Evolutionary conservation across 176 grass and related monocot species (phyloP), one percentile per base, ranked within the genome.

Genomic region (Avena sativa): DNA sequence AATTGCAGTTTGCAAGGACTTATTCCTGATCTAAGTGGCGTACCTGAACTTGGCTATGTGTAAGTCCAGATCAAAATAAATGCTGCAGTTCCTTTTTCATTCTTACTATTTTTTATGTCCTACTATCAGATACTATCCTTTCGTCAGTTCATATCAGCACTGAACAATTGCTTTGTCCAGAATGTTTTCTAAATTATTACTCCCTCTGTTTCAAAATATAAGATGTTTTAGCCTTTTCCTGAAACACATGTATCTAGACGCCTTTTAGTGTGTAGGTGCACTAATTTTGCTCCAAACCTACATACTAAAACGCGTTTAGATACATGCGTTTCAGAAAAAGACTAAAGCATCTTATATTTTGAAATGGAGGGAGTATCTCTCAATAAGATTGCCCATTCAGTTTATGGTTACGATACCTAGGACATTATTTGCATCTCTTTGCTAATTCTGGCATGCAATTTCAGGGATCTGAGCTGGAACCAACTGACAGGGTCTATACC

Each of bases 381-480:
- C 14, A 67, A 34, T 74, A 69, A 79, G 23, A 85, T 51, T 4
- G 21, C 8, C 30, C 12, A 43, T 67, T 64, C 32, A 73, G 8
- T 74, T 80, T 53, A 58, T 5, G 8, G 67, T 80, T 53, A 58
- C 8, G 8, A 36, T 75, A 40, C 32, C 14, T 26, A 44, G 43
- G 68, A 58, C 43, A 79, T 57, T 79, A 57, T 83, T 71, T 56
- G 40, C 17, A 44, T 75, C 23, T 74, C 38, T 15, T 68, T 53
- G 36, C 28, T 56, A 85, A 76, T 62, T 83, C n/a, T 57, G 20
- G 55, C 72, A 57, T 83, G 82, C 46, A 56, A 55, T 99, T 94
- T 94, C 94, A 99, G 97, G 87, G 97, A 99, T 94, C 94, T 99
- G 81, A 96, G 97, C 84, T 93, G 83, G 90, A 99, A 99, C 91